Base-by-base conservation (phyloP, 805 yeast genomes). In the Yarrowia sp. region DNA sequence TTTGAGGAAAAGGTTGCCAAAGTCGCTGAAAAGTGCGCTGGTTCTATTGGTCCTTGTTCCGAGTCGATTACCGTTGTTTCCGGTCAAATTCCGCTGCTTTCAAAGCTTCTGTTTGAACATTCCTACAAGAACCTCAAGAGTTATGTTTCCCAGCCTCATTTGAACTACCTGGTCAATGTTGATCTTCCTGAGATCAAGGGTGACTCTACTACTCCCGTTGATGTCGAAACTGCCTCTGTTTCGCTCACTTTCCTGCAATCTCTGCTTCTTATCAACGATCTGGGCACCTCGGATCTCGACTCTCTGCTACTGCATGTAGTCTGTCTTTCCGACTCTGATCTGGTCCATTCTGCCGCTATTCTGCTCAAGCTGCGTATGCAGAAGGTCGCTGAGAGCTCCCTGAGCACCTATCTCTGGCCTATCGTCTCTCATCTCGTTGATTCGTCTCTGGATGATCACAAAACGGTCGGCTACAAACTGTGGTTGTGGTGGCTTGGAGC, bases 401-500 rank as follows among this genome's bases (percentile, higher is more conserved):
- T 43, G 26, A 15, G 35, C 0, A 7, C 26, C 11, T 59, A 32
- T 8, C 50, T 59, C 26, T 59, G 65, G 65, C 42, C 65, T 19
- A 59, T 59, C n/a, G 52, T 59, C 46, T 59, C 65, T 38, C 14
- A 26, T 19, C 65, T 59, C 26, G 65, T 59, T 32, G 16, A 43
- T 22, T 32, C 65, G n/a, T 8, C 50, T 3, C 42, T 59, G 35
- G 35, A 59, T 2, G 55, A 49, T 16, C 70, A 70, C 42, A 41
- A 58, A 53, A 61, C 40, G 11, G 7, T 68, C 1, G 75, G 71
- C 10, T 71, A 69, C 55, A 73, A 72, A 22, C 42, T 69, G 35
- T 73, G 75, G 75, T 49, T 73, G 42, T 41, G 70, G 35, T 72
- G 72, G 72, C 46, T 67, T 8, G 52, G 69, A 48, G 45, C 40